phyloP scores from a whole-genome alignment of 345 rosid genomes.

The Boechera retrofracta region DNA sequence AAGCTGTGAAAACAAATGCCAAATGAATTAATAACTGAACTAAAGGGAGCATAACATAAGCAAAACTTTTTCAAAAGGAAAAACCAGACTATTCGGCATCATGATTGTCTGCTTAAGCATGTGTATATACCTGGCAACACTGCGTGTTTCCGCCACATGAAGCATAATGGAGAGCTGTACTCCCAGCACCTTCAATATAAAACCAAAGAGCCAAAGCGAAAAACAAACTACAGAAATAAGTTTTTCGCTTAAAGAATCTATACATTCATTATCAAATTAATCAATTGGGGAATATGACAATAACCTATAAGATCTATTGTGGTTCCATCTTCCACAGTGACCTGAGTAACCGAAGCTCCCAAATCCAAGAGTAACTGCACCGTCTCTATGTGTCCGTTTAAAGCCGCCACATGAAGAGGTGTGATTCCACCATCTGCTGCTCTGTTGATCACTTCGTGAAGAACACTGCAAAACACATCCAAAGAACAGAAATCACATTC shows the following conservation, averaged over 20 bases:
- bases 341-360: conserved; percentile 80
- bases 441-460: conserved; percentile 67
- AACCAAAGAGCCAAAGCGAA: conserved; percentile 22
- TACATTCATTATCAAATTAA: neutral
- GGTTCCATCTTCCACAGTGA: conserved; percentile 88
- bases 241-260: neutral
- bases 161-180: conserved; percentile 94
- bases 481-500: conserved; percentile 6
- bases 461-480: conserved; percentile 52
- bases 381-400: conserved; percentile 86
- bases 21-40: conserved; percentile 1
- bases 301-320: conserved; percentile 93
- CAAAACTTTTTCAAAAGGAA: neutral
- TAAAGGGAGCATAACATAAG: conserved; percentile 1
- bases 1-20: conserved; percentile 55
- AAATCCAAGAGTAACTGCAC: conserved; percentile 84
- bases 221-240: conserved; percentile 23
- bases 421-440: conserved; percentile 96
- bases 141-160: conserved; percentile 96
- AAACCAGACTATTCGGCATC: neutral
- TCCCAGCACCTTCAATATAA: conserved; percentile 78
- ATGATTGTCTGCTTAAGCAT: conserved; percentile 19
- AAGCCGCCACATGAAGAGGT: conserved; percentile 91
- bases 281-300: neutral
- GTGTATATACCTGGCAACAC: conserved; percentile 77